These are phyloP conservation scores for Hyaloperonospora arabidopsidis DNA, from an alignment of 352 stramenopile genomes.

Conservation along the genomic window DNA sequence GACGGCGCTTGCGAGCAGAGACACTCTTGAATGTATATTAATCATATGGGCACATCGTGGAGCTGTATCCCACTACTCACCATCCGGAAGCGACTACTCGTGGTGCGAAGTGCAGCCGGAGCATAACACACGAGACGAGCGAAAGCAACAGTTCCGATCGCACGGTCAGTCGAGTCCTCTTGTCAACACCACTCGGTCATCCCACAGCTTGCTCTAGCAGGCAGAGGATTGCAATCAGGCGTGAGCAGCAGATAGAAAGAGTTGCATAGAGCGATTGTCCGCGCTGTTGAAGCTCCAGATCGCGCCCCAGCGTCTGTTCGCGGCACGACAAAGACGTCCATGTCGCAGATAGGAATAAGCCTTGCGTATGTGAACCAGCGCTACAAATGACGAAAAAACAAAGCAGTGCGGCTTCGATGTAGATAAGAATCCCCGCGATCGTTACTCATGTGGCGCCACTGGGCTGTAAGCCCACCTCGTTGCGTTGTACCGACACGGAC, in stretches of 20 bases:
- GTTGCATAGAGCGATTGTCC: conserved; percentile 10
- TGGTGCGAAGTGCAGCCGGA: too few relatives aligned
- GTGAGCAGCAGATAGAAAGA: conserved; percentile 4
- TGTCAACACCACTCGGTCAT: too few relatives aligned
- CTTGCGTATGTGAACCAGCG: too few relatives aligned
- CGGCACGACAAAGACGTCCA: conserved; percentile 5
- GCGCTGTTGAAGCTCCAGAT: conserved; percentile 4
- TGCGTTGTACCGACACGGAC: too few relatives aligned
- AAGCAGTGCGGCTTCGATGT: too few relatives aligned
- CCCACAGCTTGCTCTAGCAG: too few relatives aligned
- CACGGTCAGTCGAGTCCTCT: too few relatives aligned
- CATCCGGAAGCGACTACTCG: conserved; percentile 4
- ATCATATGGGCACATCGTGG: conserved; percentile 14
- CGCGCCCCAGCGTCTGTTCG: conserved; percentile 10
- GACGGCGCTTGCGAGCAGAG: conserved; percentile 14
- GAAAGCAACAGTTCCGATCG: not conserved
- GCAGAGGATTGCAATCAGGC: conserved; percentile 1
- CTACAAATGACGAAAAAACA: not conserved
- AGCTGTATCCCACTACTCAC: conserved; percentile 10
- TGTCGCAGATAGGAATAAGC: conserved; percentile 8
- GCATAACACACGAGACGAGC: too few relatives aligned
- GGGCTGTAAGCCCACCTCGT: too few relatives aligned
- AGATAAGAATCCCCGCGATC: not conserved
- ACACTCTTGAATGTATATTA: conserved; percentile 8
- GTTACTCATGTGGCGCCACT: too few relatives aligned